A percentile compares a stretch with the other conserved stretches of the same genome.
phyloP scores from a whole-genome alignment of 2,329 filamentous ascomycete genomes.

The Alternaria hordeiaustralica region DNA sequence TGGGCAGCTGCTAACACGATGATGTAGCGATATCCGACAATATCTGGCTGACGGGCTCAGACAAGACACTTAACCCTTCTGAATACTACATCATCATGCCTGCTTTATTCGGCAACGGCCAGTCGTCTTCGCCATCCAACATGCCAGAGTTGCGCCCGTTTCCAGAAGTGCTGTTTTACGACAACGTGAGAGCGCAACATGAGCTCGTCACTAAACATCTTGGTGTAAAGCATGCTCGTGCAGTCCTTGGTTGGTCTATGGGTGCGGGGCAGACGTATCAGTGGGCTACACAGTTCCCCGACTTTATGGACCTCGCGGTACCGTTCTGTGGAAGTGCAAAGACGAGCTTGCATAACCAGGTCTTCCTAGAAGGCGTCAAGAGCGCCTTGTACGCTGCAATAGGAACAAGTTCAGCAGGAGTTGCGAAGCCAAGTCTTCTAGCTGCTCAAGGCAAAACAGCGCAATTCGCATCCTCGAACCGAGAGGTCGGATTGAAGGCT shows the following conservation, averaged over 20 bases:
- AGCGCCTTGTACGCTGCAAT: constrained; percentile 65
- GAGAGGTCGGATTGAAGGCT: constrained; percentile 67
- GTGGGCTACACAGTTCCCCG: constrained; percentile 67
- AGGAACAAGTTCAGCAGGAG: constrained; percentile 59
- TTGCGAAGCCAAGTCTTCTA: constrained; percentile 38
- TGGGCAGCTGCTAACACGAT: neutral
- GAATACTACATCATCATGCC: constrained; percentile 73
- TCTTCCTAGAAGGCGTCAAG: constrained; percentile 71
- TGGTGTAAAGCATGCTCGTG: constrained; percentile 64
- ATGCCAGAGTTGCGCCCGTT: constrained; percentile 62
- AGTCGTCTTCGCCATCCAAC: constrained; percentile 73
- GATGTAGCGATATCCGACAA: constrained; percentile 68
- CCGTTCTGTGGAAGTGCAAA: constrained; percentile 72
- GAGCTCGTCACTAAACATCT: constrained; percentile 69
- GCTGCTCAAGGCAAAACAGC: constrained; percentile 30
- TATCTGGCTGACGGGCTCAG: constrained; percentile 73
- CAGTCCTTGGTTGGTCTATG: constrained; percentile 75
- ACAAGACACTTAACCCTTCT: constrained; percentile 68
- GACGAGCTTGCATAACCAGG: constrained; percentile 71
- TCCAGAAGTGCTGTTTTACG: constrained; percentile 68
- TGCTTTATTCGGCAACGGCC: constrained; percentile 72
- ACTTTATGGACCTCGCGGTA: constrained; percentile 69
- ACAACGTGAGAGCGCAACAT: constrained; percentile 73
- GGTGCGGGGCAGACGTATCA: constrained; percentile 71
- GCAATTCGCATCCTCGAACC: constrained; percentile 62